Percentiles rank a stretch among this genome's conserved stretches.
phyloP scores from a whole-genome alignment of 2,329 filamentous ascomycete species.

The Pochonia chlamydosporia region DNA sequence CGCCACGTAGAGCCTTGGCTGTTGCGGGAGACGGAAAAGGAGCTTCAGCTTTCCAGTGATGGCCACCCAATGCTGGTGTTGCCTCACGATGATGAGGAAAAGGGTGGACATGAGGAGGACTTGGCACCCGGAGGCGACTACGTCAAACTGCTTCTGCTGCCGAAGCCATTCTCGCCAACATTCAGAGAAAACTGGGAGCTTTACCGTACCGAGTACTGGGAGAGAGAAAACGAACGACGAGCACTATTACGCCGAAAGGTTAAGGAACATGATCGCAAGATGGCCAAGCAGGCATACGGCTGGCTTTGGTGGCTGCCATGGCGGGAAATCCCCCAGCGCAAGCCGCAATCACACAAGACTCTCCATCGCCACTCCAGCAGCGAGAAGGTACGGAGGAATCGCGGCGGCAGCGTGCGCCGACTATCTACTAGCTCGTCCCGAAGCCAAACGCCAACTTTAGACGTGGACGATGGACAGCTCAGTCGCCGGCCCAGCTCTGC shows the following conservation, averaged over 20 bases:
- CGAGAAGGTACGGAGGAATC: slow-evolving; percentile 41
- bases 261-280: slow-evolving; percentile 59
- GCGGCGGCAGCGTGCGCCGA: slow-evolving; percentile 47
- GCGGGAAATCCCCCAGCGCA: slow-evolving; percentile 31
- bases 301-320: slow-evolving; percentile 87
- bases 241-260: slow-evolving; percentile 66
- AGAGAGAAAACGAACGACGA: slow-evolving; percentile 87
- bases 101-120: slow-evolving; percentile 76
- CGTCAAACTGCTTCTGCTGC: slow-evolving; percentile 81
- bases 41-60: slow-evolving; percentile 42
- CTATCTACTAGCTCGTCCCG: slow-evolving; percentile 47
- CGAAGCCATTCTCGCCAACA: slow-evolving; percentile 90
- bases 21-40: slow-evolving; percentile 54
- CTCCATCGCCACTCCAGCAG: slow-evolving; percentile 32
- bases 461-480: slow-evolving; percentile 35
- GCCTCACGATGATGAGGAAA: slow-evolving; percentile 51
- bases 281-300: slow-evolving; percentile 62
- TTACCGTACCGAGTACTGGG: slow-evolving; percentile 93
- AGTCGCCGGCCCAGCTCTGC: slow-evolving; percentile 41
- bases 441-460: slow-evolving; percentile 42
- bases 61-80: slow-evolving; percentile 36
- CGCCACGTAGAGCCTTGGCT: slow-evolving; percentile 66
- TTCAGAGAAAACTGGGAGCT: slow-evolving; percentile 97
- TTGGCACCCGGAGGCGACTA: slow-evolving; percentile 85
- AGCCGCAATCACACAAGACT: slow-evolving; percentile 29